A percentile compares a stretch with the other conserved stretches of the same genome.
Conservation (phyloP, 1,284 basidiomycete species). For the Ceratorhiza oryzae-sativae region DNA sequence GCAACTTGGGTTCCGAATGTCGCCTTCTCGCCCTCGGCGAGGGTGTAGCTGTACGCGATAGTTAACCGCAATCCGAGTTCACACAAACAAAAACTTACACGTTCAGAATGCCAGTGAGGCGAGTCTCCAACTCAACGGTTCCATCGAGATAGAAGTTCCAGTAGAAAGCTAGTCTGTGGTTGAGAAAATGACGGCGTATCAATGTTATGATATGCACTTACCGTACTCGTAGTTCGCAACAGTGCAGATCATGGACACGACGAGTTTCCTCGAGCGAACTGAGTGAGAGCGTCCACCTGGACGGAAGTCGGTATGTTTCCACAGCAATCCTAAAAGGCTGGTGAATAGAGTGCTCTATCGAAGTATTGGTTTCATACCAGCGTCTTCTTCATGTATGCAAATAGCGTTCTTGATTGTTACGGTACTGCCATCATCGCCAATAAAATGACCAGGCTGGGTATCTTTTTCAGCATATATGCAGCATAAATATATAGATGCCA, state of each 20-base stretch:
- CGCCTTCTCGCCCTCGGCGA: conserved; percentile 58
- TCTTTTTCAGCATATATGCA: not conserved
- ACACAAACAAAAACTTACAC: conserved; percentile 46
- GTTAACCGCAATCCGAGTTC: conserved; percentile 1
- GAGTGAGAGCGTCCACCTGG: conserved; percentile 77
- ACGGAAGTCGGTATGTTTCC: conserved; percentile 90
- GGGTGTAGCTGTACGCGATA: conserved; percentile 46
- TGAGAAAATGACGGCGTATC: not conserved
- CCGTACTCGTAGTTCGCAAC: conserved; percentile 43
- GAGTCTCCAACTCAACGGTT: conserved; percentile 79
- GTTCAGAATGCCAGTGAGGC: conserved; percentile 75
- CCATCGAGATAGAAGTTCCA: conserved; percentile 86
- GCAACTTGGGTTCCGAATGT: conserved; percentile 83
- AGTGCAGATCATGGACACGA: conserved; percentile 88
- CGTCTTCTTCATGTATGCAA: conserved; percentile 92
- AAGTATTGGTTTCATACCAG: conserved; percentile 53
- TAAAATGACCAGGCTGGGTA: conserved; percentile 70
- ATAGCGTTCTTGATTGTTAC: conserved; percentile 82
- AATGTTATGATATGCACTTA: not conserved
- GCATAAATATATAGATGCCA: not conserved
- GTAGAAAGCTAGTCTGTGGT: conserved; percentile 68
- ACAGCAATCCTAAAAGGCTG: conserved; percentile 55
- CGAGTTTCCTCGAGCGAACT: conserved; percentile 80
- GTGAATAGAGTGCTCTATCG: not conserved
- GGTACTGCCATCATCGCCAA: conserved; percentile 72